Conservation (phyloP, 2,329 filamentous ascomycete genomes). For the Fusarium sp. region DNA sequence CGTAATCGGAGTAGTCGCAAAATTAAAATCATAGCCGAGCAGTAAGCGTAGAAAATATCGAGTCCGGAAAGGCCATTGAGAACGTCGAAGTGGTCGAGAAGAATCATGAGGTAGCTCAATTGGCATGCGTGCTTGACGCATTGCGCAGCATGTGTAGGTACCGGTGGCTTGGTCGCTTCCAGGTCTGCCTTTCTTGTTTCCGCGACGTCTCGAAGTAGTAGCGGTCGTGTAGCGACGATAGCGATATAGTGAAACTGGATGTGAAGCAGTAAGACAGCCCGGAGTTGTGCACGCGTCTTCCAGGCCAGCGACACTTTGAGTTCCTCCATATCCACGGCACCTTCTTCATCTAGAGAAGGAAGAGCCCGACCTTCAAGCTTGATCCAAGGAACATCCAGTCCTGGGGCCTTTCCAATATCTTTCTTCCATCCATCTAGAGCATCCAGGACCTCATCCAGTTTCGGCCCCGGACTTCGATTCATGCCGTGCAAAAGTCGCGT, state of each 20-base stretch:
- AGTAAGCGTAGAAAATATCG: slow-evolving; percentile 52
- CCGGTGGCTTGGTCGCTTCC: neutral
- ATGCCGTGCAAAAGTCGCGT: slow-evolving; percentile 39
- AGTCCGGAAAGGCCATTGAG: slow-evolving; percentile 51
- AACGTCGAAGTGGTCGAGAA: slow-evolving; percentile 49
- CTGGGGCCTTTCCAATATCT: slow-evolving; percentile 26
- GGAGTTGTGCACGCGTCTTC: slow-evolving; percentile 45
- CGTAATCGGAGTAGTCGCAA: slow-evolving; percentile 22
- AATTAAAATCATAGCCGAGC: slow-evolving; percentile 47
- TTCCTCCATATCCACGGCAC: slow-evolving; percentile 43
- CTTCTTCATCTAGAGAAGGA: slow-evolving; percentile 2
- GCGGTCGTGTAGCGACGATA: slow-evolving; percentile 48
- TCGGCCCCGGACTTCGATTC: slow-evolving; percentile 10
- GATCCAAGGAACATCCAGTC: slow-evolving; percentile 26
- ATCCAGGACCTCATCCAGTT: slow-evolving; percentile 25
- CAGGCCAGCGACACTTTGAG: slow-evolving; percentile 43
- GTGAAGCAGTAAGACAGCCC: slow-evolving; percentile 47
- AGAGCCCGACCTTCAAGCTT: neutral
- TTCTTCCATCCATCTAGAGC: slow-evolving; percentile 23
- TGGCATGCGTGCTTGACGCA: slow-evolving; percentile 48
- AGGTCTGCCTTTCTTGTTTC: slow-evolving; percentile 4
- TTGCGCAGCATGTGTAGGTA: slow-evolving; percentile 7
- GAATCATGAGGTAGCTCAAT: slow-evolving; percentile 46
- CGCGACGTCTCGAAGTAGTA: slow-evolving; percentile 43
- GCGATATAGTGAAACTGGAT: slow-evolving; percentile 49